Base-by-base conservation (phyloP, 129 eudicot genomes). In the Chrysanthemum lavandulifolium region DNA sequence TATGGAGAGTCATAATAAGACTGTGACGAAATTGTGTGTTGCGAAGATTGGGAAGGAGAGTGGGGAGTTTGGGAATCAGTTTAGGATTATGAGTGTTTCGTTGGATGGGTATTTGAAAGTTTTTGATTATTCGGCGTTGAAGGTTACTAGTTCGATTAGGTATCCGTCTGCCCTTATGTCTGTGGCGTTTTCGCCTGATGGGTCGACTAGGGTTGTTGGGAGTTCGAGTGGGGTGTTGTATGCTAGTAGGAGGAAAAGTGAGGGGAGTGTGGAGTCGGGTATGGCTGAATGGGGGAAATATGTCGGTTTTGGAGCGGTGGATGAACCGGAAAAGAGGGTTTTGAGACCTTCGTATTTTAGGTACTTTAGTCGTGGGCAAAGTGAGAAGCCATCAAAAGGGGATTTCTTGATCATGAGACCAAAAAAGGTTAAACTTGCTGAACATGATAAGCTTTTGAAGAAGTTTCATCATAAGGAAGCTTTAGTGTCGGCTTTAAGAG, bases 391-490 rank as follows among this genome's bases (percentile, higher is more conserved):
- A 6, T 81, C 85, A 0, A 87, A 86, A 23, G 96, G 97, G 68
- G 98, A 94, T 79, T 86, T 65, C 66, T 49, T 90, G 86, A 67
- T 94, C 47, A 45, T 75, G 76, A 88, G 84, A 65, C 85, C 87
- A 0, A 94, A 86, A 79, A 94, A 86, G 84, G 92, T 90, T 81
- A 94, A 94, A 64, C 67, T 90, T 13, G 86, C 97, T 0, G 98
- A 90, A 73, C 90, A 89, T 71, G 98, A 94, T 59, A 87, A 84
- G 73, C 72, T 90, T 14, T 71, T 94, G 82, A 94, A 84, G 81
- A 87, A 90, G 71, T 94, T 94, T 80, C 88, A 88, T 87, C 98
- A 94, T 55, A 90, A 84, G 71, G 97, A 94, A 10, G 98, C 98
- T 5, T 59, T 94, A 65, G 89, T 94, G 65, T 86, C 89, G 11